Conservation (phyloP, 2,329 filamentous ascomycete genomes). For the Exophiala alcalophila region DNA sequence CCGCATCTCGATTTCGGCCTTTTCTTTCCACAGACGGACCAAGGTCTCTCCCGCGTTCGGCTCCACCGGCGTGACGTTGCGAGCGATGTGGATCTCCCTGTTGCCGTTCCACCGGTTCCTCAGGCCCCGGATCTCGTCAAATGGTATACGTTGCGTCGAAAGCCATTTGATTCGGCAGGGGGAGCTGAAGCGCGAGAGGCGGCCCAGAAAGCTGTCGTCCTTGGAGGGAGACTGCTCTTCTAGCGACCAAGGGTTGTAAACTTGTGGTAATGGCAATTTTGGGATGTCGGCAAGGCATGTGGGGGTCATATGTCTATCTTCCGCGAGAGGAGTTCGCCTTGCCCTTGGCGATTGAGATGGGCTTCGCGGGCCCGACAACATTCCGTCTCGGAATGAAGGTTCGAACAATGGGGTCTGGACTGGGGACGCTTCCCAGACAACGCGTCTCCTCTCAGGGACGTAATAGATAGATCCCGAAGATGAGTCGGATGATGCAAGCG, state of each 20-base stretch:
- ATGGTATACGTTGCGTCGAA: constrained; percentile 14
- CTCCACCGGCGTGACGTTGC: constrained; percentile 24
- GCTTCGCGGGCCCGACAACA: no score
- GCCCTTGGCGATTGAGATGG: no score
- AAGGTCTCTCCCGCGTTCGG: constrained; percentile 2
- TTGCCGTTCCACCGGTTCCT: constrained; percentile 21
- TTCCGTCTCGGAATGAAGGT: no score
- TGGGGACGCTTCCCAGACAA: constrained; percentile 20
- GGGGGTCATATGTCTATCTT: no score
- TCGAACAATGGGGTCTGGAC: no score
- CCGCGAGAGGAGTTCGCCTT: no score
- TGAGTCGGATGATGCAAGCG: constrained; percentile 13
- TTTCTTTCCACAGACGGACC: no score
- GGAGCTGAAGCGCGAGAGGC: constrained; percentile 16
- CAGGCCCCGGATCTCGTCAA: constrained; percentile 18
- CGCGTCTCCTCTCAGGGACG: constrained; percentile 17
- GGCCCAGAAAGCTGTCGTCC: constrained; percentile 1
- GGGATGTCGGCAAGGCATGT: no score
- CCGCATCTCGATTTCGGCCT: no score
- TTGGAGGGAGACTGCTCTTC: no score
- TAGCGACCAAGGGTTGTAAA: no score
- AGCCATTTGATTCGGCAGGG: constrained; percentile 23
- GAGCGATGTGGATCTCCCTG: constrained; percentile 20
- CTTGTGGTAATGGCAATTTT: no score
- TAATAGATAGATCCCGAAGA: constrained; percentile 18